Evolutionary conservation across 768 basidiomycete species (phyloP).

Genomic region (Nidula microcarpa): DNA sequence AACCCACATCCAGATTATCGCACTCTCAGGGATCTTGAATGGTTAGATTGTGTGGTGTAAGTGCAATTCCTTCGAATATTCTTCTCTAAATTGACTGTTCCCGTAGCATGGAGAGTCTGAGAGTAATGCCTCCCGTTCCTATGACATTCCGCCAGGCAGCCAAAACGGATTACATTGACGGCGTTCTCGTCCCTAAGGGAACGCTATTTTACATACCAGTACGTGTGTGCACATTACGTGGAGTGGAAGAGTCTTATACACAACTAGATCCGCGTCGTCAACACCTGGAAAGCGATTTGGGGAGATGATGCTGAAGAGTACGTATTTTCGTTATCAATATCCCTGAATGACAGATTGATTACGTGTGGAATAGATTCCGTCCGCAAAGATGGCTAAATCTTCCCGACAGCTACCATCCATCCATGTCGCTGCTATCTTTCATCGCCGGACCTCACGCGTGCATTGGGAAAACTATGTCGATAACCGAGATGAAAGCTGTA

Average conservation of each 20-base stretch:
- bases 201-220: slow-evolving; percentile 38
- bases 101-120: slow-evolving; percentile 34
- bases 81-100: neutral
- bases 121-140: slow-evolving; percentile 36
- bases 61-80: slow-evolving; percentile 2
- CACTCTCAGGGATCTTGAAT: slow-evolving; percentile 32
- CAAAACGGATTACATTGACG: slow-evolving; percentile 36
- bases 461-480: slow-evolving; percentile 45
- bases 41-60: slow-evolving; percentile 39
- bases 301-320: slow-evolving; percentile 49
- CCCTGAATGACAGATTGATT: too few relatives aligned
- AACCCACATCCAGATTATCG: slow-evolving; percentile 33
- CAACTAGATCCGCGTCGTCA: slow-evolving; percentile 42
- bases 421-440: slow-evolving; percentile 37
- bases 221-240: slow-evolving; percentile 1
- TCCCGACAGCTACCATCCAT: slow-evolving; percentile 27
- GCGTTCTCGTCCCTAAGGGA: slow-evolving; percentile 38
- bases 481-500: slow-evolving; percentile 46
- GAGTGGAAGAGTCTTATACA: too few relatives aligned
- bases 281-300: slow-evolving; percentile 48
- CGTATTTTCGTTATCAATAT: slow-evolving; percentile 2
- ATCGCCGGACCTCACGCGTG: slow-evolving; percentile 43
- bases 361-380: slow-evolving; percentile 27
- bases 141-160: slow-evolving; percentile 32
- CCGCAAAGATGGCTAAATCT: slow-evolving; percentile 45